A percentile compares a stretch with the other conserved stretches of the same genome.
These are phyloP conservation scores for Nephelium lappaceum DNA, from an alignment of 345 rosid species.

Conservation along the genomic window DNA sequence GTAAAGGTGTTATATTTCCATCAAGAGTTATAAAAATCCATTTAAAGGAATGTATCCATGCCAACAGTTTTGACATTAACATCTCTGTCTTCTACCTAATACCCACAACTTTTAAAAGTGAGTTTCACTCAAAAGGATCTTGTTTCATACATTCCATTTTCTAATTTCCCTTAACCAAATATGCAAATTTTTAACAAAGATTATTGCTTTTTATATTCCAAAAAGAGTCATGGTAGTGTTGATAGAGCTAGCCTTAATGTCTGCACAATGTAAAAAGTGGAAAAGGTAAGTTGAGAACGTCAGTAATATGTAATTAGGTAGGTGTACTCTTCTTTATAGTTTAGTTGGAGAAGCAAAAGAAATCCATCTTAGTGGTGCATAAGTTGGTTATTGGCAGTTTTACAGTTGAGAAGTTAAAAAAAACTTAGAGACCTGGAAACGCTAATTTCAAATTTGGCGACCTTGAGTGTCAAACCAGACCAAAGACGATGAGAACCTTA, in stretches of 20 bases:
- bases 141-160: not conserved
- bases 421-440: constrained; percentile 15
- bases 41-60: constrained; percentile 46
- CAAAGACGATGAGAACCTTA: no score
- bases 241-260: not conserved
- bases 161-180: constrained; percentile 11
- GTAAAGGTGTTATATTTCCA: constrained; percentile 48
- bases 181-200: constrained; percentile 6
- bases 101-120: constrained; percentile 36
- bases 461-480: no score
- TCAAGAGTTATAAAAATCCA: constrained; percentile 47
- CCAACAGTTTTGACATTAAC: constrained; percentile 38
- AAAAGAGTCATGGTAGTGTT: constrained; percentile 1
- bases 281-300: constrained; percentile 5
- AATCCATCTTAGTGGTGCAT: constrained; percentile 28
- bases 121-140: constrained; percentile 40
- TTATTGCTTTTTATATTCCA: not conserved
- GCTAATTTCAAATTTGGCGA: no score
- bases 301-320: constrained; percentile 20
- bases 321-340: constrained; percentile 15
- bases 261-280: not conserved
- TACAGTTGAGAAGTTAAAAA: constrained; percentile 39
- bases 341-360: constrained; percentile 23
- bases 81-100: constrained; percentile 49
- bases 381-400: constrained; percentile 34